Conservation (phyloP, 371 early-diverging fungal genomes). For the Apophysomyces variabilis region DNA sequence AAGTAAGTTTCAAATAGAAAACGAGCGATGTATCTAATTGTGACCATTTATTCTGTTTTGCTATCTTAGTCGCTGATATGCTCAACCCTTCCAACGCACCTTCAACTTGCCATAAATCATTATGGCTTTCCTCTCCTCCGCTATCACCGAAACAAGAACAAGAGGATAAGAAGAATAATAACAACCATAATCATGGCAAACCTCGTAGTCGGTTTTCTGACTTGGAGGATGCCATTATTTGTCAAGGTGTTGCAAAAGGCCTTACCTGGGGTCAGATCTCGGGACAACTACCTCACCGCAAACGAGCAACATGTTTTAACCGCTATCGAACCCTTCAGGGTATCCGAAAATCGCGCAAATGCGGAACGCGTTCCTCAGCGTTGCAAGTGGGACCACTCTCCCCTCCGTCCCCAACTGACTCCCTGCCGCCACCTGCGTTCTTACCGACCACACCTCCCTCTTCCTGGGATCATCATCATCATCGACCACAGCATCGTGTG, state of each 20-base stretch:
- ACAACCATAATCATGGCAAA: constrained; percentile 25
- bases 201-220: constrained; percentile 56
- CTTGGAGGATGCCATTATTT: constrained; percentile 51
- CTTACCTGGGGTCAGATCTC: constrained; percentile 59
- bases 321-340: constrained; percentile 55
- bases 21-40: background rate
- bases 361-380: constrained; percentile 5
- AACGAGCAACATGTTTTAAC: constrained; percentile 58
- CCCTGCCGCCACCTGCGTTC: constrained; percentile 3
- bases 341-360: constrained; percentile 52
- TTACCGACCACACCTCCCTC: constrained; percentile 6
- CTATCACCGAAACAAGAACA: constrained; percentile 37
- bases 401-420: constrained; percentile 7
- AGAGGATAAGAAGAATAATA: background rate
- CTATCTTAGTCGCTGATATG: constrained; percentile 43
- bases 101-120: constrained; percentile 3
- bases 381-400: constrained; percentile 2
- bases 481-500: constrained; percentile 2
- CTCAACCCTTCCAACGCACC: constrained; percentile 40
- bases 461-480: background rate
- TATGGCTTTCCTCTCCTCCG: constrained; percentile 41
- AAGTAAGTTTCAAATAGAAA: constrained; percentile 25
- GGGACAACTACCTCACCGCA: constrained; percentile 53
- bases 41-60: background rate
- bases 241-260: constrained; percentile 53